phyloP scores from a whole-genome alignment of 176 grass and related monocot species.

The Musa troglodytarum region DNA sequence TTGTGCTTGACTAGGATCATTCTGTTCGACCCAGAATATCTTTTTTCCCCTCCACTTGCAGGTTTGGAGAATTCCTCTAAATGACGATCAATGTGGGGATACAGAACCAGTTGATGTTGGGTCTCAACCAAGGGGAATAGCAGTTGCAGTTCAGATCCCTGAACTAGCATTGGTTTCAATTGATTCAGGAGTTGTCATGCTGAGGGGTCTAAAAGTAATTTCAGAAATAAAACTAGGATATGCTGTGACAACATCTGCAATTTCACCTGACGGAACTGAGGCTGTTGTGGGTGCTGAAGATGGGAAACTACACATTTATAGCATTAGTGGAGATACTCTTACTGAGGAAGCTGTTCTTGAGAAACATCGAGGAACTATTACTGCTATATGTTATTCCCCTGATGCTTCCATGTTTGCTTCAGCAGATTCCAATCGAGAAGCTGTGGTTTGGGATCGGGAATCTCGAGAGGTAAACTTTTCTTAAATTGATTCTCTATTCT shows the following conservation, averaged over 20 bases:
- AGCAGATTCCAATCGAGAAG: constrained; percentile 86
- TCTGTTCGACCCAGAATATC: background rate
- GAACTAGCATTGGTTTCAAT: constrained; percentile 67
- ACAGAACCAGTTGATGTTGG: constrained; percentile 69
- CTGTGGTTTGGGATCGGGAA: constrained; percentile 83
- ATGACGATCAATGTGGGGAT: constrained; percentile 74
- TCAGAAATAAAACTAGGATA: constrained; percentile 62
- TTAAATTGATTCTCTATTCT: background rate
- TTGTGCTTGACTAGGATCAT: constrained; percentile 11
- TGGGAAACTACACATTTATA: constrained; percentile 79
- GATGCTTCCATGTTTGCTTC: constrained; percentile 96
- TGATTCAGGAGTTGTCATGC: constrained; percentile 61
- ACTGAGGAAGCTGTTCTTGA: constrained; percentile 79
- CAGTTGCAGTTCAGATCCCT: constrained; percentile 48
- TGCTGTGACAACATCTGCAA: constrained; percentile 59
- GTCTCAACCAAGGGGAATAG: constrained; percentile 78
- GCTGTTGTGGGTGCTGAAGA: constrained; percentile 80
- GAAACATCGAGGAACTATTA: constrained; percentile 90
- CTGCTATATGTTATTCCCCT: constrained; percentile 70
- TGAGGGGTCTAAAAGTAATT: constrained; percentile 56
- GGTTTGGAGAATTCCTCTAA: constrained; percentile 76
- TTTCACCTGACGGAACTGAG: constrained; percentile 78
- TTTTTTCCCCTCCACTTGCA: constrained; percentile 27
- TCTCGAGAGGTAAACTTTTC: constrained; percentile 61
- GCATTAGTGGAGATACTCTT: constrained; percentile 49